Percentiles rank a stretch among this genome's conserved stretches.
Conservation (phyloP, 352 stramenopile species). For the Peronosclerospora sorghi region DNA sequence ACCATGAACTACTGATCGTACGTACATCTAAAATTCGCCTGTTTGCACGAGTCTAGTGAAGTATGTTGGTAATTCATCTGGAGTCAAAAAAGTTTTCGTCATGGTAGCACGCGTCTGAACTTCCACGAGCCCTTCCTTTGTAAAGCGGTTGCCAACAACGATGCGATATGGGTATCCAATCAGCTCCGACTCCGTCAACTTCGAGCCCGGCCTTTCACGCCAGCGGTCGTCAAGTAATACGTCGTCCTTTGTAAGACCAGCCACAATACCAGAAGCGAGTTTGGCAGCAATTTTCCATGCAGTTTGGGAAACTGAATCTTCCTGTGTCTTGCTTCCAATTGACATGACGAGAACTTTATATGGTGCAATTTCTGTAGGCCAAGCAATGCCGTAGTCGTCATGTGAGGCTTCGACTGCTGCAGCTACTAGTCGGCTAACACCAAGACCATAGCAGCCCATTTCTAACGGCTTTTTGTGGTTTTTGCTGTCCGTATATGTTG, state of each 20-base stretch:
- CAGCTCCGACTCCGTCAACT: slow-evolving; percentile 79
- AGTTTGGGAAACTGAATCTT: slow-evolving; percentile 34
- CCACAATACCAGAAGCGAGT: slow-evolving; percentile 27
- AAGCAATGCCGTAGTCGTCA: slow-evolving; percentile 70
- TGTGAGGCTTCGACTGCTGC: slow-evolving; percentile 72
- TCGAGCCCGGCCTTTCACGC: slow-evolving; percentile 66
- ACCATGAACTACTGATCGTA: too few species aligned
- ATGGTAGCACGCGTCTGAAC: slow-evolving; percentile 58
- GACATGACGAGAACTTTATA: slow-evolving; percentile 75
- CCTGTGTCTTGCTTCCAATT: slow-evolving; percentile 44
- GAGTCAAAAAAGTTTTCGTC: slow-evolving; percentile 47
- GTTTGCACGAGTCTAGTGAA: slow-evolving; percentile 19
- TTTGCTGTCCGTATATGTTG: slow-evolving; percentile 39
- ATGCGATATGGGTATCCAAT: slow-evolving; percentile 79
- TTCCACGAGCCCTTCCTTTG: slow-evolving; percentile 64
- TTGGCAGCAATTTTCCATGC: slow-evolving; percentile 40
- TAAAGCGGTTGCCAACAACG: slow-evolving; percentile 74
- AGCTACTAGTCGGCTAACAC: slow-evolving; percentile 70
- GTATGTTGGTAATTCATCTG: slow-evolving; percentile 26
- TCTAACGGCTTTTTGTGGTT: slow-evolving; percentile 54
- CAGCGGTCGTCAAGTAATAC: slow-evolving; percentile 80
- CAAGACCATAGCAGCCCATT: slow-evolving; percentile 86
- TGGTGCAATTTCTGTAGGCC: slow-evolving; percentile 68
- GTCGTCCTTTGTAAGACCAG: slow-evolving; percentile 30
- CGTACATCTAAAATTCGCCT: slow-evolving; percentile 14